phyloP scores from a whole-genome alignment of 1,284 basidiomycete genomes.

The Cutaneotrichosporon mucoides region DNA sequence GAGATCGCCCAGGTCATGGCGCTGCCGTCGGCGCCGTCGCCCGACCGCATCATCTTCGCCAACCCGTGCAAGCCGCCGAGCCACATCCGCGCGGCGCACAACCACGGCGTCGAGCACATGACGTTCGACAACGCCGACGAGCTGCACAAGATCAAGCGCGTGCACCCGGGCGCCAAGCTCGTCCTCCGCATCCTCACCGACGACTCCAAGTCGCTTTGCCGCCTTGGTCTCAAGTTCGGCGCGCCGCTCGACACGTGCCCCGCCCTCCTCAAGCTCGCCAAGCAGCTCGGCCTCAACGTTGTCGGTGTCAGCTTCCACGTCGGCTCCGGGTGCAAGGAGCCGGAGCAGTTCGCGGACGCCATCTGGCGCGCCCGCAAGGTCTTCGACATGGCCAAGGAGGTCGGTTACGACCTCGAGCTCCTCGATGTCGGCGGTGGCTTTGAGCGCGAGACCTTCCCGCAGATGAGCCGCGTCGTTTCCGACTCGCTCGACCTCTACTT shows the following conservation, averaged over 20 bases:
- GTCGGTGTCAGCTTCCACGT: constrained; percentile 98
- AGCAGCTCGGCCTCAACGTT: constrained; percentile 75
- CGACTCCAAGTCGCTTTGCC: constrained; percentile 90
- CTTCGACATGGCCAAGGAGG: constrained; percentile 81
- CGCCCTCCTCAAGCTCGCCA: constrained; percentile 71
- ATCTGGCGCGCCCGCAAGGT: constrained; percentile 74
- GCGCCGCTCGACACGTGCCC: constrained; percentile 81
- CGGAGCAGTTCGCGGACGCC: constrained; percentile 83
- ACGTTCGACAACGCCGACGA: constrained; percentile 99
- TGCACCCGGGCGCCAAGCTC: constrained; percentile 77
- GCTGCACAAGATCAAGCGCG: constrained; percentile 86
- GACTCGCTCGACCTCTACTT: constrained; percentile 77
- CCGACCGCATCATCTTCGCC: constrained; percentile 83
- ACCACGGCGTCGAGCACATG: constrained; percentile 80
- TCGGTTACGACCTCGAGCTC: constrained; percentile 76
- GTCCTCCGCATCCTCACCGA: constrained; percentile 94
- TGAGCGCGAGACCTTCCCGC: constrained; percentile 82
- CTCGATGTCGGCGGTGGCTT: constrained; percentile 97
- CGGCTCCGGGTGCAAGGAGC: constrained; percentile 93
- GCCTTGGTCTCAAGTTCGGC: constrained; percentile 96
- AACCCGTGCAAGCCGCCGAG: constrained; percentile 98
- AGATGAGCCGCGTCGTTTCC: constrained; percentile 68
- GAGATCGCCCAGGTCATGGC: constrained; percentile 83
- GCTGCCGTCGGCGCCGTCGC: constrained; percentile 56
- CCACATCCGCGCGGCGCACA: constrained; percentile 81